Evolutionary conservation across 177 flowering plant species (phyloP).

Genomic region (Vitis hybrid): DNA sequence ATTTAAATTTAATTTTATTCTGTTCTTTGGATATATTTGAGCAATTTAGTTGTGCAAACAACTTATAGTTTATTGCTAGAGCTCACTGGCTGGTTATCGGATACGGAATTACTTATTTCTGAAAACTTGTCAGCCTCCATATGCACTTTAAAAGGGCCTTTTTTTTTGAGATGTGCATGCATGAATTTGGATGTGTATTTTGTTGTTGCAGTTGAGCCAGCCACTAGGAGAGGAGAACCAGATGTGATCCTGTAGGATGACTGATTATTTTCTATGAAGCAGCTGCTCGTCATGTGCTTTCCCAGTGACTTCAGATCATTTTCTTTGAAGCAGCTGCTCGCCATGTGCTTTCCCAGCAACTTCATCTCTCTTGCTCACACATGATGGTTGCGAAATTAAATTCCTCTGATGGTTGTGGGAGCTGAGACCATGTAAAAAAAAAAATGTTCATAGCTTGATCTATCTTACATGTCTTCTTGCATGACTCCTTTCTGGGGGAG

Average conservation of each 20-base stretch:
- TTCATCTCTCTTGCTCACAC: no score
- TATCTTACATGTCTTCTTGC: no score
- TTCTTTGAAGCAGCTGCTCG: background rate
- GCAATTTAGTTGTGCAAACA: constrained; percentile 61
- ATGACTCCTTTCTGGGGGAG: no score
- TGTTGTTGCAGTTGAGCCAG: constrained; percentile 59
- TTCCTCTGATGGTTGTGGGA: no score
- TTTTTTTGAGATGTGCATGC: background rate
- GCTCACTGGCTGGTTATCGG: constrained; percentile 70
- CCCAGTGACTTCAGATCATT: background rate
- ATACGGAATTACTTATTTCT: constrained; percentile 28
- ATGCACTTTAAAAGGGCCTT: no score
- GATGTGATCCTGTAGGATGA: constrained; percentile 63
- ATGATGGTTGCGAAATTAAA: no score
- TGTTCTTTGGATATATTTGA: constrained; percentile 57
- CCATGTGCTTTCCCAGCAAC: no score
- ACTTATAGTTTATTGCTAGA: constrained; percentile 55
- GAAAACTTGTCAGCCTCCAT: background rate
- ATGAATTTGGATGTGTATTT: background rate
- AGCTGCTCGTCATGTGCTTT: background rate
- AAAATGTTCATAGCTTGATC: no score
- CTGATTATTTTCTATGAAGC: constrained; percentile 57
- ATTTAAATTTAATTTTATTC: background rate
- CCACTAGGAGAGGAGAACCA: constrained; percentile 68
- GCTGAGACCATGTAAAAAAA: no score